Conservation (phyloP, 257 asterid species). For the Echites panduratus region DNA sequence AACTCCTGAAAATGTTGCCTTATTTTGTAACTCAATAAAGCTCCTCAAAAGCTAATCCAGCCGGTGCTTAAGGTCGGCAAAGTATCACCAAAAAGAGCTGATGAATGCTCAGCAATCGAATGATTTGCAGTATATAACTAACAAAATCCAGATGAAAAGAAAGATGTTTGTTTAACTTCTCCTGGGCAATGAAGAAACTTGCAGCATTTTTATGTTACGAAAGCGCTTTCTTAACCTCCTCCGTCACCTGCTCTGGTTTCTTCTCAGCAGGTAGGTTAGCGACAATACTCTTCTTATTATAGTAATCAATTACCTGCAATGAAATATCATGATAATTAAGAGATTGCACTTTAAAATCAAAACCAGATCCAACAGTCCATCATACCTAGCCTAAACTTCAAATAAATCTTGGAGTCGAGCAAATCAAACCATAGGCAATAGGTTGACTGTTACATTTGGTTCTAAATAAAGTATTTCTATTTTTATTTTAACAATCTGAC, state of each 20-base stretch:
- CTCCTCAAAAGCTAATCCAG: neutral
- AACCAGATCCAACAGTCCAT: neutral
- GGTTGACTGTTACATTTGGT: no score
- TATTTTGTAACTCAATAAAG: neutral
- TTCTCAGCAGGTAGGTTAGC: slow-evolving; percentile 72
- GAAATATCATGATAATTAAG: no score
- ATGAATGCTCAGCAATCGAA: neutral
- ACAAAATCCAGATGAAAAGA: neutral
- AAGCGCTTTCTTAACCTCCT: slow-evolving; percentile 59
- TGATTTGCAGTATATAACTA: neutral
- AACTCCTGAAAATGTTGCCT: neutral
- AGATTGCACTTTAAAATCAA: neutral
- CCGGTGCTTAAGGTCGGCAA: neutral
- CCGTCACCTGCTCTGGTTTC: slow-evolving; percentile 55
- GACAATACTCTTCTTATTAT: slow-evolving; percentile 47
- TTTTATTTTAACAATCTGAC: no score
- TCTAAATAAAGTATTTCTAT: no score
- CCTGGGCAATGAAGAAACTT: neutral
- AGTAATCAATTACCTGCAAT: slow-evolving; percentile 59
- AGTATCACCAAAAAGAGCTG: neutral
- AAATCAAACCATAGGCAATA: no score
- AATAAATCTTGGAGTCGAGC: no score
- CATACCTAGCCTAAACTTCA: no score
- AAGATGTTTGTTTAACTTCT: neutral
- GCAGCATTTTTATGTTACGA: slow-evolving; percentile 25